These are phyloP conservation scores for Stagonosporopsis vannaccii DNA, from an alignment of 2,329 filamentous ascomycete species.

Conservation along the genomic window DNA sequence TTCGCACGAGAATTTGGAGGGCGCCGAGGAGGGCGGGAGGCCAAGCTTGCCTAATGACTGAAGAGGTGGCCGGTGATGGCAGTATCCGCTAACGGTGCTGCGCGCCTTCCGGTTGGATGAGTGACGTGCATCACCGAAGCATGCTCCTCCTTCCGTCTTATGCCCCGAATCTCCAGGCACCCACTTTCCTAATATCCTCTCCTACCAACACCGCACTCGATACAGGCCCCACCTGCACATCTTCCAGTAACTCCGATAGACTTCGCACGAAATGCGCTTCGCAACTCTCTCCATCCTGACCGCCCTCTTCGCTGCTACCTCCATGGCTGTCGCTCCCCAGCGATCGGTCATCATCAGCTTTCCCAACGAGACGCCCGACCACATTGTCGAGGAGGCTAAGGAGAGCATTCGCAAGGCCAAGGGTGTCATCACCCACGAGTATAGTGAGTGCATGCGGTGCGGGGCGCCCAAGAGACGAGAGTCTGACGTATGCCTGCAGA, in stretches of 20 bases:
- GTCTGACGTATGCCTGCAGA: constrained; percentile 38
- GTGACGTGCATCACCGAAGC: constrained; percentile 17
- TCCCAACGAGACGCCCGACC: constrained; percentile 71
- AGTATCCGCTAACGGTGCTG: not conserved
- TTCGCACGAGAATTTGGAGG: not conserved
- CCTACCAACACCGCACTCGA: not conserved
- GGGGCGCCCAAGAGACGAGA: not conserved
- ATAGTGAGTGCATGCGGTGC: constrained; percentile 52
- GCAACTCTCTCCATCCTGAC: constrained; percentile 64
- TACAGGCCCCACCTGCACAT: not conserved
- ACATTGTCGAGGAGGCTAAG: constrained; percentile 74
- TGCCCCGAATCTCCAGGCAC: not conserved
- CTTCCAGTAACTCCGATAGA: not conserved
- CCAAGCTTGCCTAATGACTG: constrained; percentile 3
- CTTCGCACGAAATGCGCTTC: constrained; percentile 67
- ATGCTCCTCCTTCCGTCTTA: constrained; percentile 8
- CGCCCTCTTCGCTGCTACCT: constrained; percentile 65
- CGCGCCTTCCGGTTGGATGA: not conserved
- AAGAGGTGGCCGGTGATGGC: not conserved
- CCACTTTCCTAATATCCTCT: constrained; percentile 12
- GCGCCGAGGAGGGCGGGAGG: not conserved
- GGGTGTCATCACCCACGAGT: constrained; percentile 81
- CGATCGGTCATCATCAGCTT: constrained; percentile 84
- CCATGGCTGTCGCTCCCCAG: constrained; percentile 66
- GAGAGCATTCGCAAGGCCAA: constrained; percentile 69